phyloP scores from a whole-genome alignment of 352 stramenopile genomes.

The Phytophthora constricta region DNA sequence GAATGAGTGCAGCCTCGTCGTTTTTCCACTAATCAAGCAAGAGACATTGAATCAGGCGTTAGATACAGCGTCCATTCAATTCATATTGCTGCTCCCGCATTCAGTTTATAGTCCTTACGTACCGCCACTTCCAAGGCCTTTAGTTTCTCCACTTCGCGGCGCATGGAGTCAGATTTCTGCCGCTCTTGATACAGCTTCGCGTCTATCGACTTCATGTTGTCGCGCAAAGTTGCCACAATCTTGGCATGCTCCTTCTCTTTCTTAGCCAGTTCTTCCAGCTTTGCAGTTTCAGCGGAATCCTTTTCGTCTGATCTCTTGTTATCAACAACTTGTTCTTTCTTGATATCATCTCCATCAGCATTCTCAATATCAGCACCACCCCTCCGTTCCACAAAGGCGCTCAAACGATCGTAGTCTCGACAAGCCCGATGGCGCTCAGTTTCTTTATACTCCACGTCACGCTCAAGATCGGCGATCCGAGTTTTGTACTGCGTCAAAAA shows the following conservation, averaged over 20 bases:
- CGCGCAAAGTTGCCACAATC: slow-evolving; percentile 40
- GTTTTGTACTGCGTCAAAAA: slow-evolving; percentile 52
- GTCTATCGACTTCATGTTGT: slow-evolving; percentile 48
- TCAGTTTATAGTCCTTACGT: too few relatives aligned
- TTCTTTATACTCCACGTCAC: slow-evolving; percentile 79
- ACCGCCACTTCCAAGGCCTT: slow-evolving; percentile 67
- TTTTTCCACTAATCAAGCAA: slow-evolving; percentile 59
- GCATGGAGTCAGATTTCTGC: slow-evolving; percentile 44
- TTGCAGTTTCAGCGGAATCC: slow-evolving; percentile 21
- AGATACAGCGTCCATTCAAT: neutral
- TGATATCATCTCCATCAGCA: slow-evolving; percentile 21
- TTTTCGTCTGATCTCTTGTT: slow-evolving; percentile 27
- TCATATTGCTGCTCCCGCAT: neutral
- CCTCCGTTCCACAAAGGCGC: slow-evolving; percentile 55
- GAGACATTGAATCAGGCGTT: neutral
- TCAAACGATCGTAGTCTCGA: slow-evolving; percentile 76
- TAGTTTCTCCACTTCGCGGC: slow-evolving; percentile 67
- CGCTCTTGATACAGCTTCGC: slow-evolving; percentile 63
- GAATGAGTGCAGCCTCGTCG: slow-evolving; percentile 53
- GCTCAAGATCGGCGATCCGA: slow-evolving; percentile 64
- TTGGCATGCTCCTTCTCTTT: slow-evolving; percentile 45
- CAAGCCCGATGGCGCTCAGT: slow-evolving; percentile 79
- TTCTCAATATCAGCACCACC: slow-evolving; percentile 24
- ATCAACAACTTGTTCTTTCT: slow-evolving; percentile 31
- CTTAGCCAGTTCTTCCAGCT: slow-evolving; percentile 39